A percentile compares a stretch with the other conserved stretches of the same genome.
phyloP scores from a whole-genome alignment of 2,329 filamentous ascomycete species.

The Aurifilum marmelostoma region DNA sequence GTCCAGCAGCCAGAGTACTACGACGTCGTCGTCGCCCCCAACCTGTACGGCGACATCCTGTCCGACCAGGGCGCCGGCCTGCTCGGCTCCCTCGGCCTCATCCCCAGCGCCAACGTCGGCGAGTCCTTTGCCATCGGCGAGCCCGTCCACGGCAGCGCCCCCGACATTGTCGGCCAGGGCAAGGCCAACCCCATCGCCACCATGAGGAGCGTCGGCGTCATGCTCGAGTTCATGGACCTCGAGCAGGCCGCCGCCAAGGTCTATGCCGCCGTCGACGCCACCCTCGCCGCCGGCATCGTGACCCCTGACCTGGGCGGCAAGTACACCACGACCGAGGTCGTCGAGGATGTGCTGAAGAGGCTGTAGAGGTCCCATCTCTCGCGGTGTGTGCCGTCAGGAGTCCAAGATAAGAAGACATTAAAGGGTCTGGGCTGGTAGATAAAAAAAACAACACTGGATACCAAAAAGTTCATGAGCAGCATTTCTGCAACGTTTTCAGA shows the following conservation, averaged over 20 bases:
- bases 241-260: constrained; percentile 85
- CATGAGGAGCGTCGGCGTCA: constrained; percentile 84
- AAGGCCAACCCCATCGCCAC: constrained; percentile 98
- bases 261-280: constrained; percentile 88
- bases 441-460: constrained; percentile 15
- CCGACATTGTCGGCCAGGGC: constrained; percentile 89
- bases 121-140: constrained; percentile 95
- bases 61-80: constrained; percentile 94
- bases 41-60: constrained; percentile 96
- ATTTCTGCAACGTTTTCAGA: not conserved
- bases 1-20: constrained; percentile 95
- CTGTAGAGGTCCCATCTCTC: constrained; percentile 55
- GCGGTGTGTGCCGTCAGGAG: not conserved
- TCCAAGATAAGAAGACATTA: not conserved
- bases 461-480: constrained; percentile 2
- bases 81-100: constrained; percentile 87
- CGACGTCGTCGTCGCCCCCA: constrained; percentile 97
- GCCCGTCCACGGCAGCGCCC: constrained; percentile 94
- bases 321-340: constrained; percentile 82
- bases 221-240: constrained; percentile 94
- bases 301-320: constrained; percentile 90
- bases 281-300: constrained; percentile 80
- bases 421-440: constrained; percentile 6
- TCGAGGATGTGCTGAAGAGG: constrained; percentile 83
- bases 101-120: constrained; percentile 93